Evolutionary conservation across 352 stramenopile genomes (phyloP).

Genomic region (Globisporangium heterothallicum): DNA sequence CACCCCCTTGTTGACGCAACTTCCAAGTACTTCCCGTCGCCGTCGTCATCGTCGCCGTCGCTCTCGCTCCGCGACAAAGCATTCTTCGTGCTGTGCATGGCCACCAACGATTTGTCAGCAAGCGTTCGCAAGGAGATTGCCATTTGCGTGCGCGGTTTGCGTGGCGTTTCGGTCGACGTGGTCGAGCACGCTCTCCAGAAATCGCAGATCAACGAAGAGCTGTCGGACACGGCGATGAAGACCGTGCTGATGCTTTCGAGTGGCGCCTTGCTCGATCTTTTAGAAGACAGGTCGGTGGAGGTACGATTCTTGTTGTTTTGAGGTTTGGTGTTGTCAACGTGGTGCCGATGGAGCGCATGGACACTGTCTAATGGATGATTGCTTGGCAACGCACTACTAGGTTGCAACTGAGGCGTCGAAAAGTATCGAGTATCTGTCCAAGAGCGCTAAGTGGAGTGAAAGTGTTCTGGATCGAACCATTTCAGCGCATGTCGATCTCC

Average conservation of each 20-base stretch:
- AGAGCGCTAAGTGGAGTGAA: slow-evolving; percentile 21
- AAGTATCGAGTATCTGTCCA: slow-evolving; percentile 32
- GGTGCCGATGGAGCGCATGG: too few relatives aligned
- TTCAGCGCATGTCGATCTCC: slow-evolving; percentile 45
- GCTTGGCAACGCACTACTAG: too few relatives aligned
- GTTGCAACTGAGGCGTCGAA: slow-evolving; percentile 44
- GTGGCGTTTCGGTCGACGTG: slow-evolving; percentile 11
- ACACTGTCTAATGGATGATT: not conserved
- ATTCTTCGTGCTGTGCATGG: slow-evolving; percentile 44
- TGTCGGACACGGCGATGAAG: slow-evolving; percentile 29
- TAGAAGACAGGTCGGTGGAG: slow-evolving; percentile 41
- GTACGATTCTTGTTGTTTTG: slow-evolving; percentile 15
- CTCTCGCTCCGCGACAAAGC: slow-evolving; percentile 34
- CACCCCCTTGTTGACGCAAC: slow-evolving; percentile 19
- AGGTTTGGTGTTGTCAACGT: too few relatives aligned
- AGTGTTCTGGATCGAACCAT: slow-evolving; percentile 35
- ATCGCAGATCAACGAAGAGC: slow-evolving; percentile 42
- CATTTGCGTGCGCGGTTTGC: slow-evolving; percentile 26
- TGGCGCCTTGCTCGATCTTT: slow-evolving; percentile 45
- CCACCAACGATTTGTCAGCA: slow-evolving; percentile 23
- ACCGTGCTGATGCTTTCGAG: slow-evolving; percentile 59
- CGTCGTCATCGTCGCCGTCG: slow-evolving; percentile 2
- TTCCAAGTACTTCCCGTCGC: slow-evolving; percentile 22
- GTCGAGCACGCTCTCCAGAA: slow-evolving; percentile 48
- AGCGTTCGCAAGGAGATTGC: slow-evolving; percentile 37